These are phyloP conservation scores for Stephania japonica DNA, from an alignment of 164 flowering plant species.

Conservation along the genomic window DNA sequence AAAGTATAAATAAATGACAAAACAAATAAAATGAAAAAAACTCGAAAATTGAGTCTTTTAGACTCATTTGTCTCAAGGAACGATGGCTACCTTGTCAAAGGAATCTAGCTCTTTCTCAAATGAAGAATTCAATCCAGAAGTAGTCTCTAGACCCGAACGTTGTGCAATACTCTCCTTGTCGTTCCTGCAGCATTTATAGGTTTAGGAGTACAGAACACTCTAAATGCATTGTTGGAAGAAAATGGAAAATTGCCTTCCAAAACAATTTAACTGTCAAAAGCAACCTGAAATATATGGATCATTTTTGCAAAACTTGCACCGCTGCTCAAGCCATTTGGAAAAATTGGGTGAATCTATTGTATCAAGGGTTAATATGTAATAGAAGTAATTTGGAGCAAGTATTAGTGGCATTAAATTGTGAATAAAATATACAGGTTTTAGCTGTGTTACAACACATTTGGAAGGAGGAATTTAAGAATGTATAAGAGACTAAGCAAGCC, in stretches of 20 bases:
- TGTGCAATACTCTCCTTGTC: conserved; percentile 12
- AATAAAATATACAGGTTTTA: no score
- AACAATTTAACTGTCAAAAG: neutral
- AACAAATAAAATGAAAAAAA: neutral
- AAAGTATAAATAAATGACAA: neutral
- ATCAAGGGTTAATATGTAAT: no score
- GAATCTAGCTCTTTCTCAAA: conserved; percentile 44
- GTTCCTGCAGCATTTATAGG: conserved; percentile 33
- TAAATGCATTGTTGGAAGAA: neutral
- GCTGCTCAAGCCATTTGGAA: no score
- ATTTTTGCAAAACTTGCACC: no score
- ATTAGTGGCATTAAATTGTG: no score
- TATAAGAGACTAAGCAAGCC: no score
- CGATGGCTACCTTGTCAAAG: conserved; percentile 62
- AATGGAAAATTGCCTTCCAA: neutral
- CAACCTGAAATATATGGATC: neutral
- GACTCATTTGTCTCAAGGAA: neutral
- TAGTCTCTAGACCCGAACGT: conserved; percentile 21
- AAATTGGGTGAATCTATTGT: no score
- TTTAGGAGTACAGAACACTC: neutral
- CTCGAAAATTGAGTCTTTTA: neutral
- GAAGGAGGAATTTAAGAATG: no score
- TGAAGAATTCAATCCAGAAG: conserved; percentile 22
- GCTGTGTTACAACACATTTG: no score
- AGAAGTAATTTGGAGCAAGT: no score